Conservation (phyloP, 1,284 basidiomycete species). For the Cystobasidium sp. region DNA sequence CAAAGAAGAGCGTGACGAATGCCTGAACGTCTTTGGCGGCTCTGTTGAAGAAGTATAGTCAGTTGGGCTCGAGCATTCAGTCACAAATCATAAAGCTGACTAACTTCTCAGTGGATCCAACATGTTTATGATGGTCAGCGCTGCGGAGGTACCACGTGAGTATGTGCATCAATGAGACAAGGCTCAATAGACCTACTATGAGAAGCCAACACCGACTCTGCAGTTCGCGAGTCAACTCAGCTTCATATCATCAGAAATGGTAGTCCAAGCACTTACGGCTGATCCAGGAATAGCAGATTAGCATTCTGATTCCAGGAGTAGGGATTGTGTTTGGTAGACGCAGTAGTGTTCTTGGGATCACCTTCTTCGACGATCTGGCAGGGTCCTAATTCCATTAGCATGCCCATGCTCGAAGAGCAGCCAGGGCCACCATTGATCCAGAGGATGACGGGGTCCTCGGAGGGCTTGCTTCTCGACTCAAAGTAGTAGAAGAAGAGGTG, state of each 20-base stretch:
- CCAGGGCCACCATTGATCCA: constrained; percentile 58
- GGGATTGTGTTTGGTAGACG: constrained; percentile 60
- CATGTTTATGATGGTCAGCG: constrained; percentile 52
- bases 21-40: constrained; percentile 55
- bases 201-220: constrained; percentile 56
- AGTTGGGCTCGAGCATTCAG: background rate
- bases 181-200: constrained; percentile 45
- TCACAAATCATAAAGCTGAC: background rate
- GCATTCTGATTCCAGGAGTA: constrained; percentile 58
- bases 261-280: constrained; percentile 11
- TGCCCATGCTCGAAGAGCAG: constrained; percentile 56
- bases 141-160: background rate
- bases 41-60: constrained; percentile 4
- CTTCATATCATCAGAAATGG: constrained; percentile 32
- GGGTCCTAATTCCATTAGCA: constrained; percentile 61
- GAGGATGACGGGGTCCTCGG: constrained; percentile 56
- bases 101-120: constrained; percentile 50
- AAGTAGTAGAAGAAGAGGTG: constrained; percentile 59
- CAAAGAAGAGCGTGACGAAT: constrained; percentile 56
- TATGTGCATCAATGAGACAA: background rate
- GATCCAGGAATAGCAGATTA: constrained; percentile 50
- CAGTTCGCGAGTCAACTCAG: constrained; percentile 51
- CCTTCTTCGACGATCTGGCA: constrained; percentile 46
- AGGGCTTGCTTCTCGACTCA: constrained; percentile 56
- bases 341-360: constrained; percentile 38